Percentiles rank a stretch among this genome's conserved stretches.
phyloP scores from a whole-genome alignment of 2,329 filamentous ascomycete genomes.

The Ascochyta viciae-villosae region DNA sequence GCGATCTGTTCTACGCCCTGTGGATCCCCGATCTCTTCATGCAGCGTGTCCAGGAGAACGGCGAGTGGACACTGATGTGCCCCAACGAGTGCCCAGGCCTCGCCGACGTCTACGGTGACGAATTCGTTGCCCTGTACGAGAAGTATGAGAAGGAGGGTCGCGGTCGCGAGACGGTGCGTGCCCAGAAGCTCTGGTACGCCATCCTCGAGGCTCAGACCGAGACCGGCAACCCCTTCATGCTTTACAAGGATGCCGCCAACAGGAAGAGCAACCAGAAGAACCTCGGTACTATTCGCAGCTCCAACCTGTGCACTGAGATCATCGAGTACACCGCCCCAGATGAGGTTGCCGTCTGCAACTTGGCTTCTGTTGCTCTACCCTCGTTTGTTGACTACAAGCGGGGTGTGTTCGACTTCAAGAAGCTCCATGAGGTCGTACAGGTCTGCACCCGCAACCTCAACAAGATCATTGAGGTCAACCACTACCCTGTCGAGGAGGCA shows the following conservation, averaged over 20 bases:
- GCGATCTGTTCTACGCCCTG: constrained; percentile 95
- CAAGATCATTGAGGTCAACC: constrained; percentile 97
- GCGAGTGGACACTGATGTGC: constrained; percentile 97
- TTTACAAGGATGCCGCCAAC: constrained; percentile 99
- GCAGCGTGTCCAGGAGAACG: constrained; percentile 98
- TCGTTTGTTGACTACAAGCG: constrained; percentile 87
- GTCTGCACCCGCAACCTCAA: constrained; percentile 95
- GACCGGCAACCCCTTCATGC: constrained; percentile 99
- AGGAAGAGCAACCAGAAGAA: constrained; percentile 99
- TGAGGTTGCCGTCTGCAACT: constrained; percentile 98
- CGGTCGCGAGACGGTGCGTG: constrained; percentile 90
- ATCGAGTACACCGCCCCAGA: constrained; percentile 97
- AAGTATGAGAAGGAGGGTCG: constrained; percentile 85
- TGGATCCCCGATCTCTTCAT: constrained; percentile 99
- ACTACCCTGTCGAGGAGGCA: constrained; percentile 96
- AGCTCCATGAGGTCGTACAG: constrained; percentile 92
- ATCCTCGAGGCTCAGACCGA: constrained; percentile 98
- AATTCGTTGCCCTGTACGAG: constrained; percentile 94
- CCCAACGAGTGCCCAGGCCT: constrained; percentile 95
- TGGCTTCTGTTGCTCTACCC: constrained; percentile 91
- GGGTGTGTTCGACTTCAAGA: constrained; percentile 91
- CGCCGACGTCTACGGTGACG: constrained; percentile 95
- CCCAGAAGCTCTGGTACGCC: constrained; percentile 99
- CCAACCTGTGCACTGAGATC: constrained; percentile 98
- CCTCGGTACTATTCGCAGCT: constrained; percentile 96